Conservation (phyloP, 176 grass and related monocot species). For the Avena eriantha region DNA sequence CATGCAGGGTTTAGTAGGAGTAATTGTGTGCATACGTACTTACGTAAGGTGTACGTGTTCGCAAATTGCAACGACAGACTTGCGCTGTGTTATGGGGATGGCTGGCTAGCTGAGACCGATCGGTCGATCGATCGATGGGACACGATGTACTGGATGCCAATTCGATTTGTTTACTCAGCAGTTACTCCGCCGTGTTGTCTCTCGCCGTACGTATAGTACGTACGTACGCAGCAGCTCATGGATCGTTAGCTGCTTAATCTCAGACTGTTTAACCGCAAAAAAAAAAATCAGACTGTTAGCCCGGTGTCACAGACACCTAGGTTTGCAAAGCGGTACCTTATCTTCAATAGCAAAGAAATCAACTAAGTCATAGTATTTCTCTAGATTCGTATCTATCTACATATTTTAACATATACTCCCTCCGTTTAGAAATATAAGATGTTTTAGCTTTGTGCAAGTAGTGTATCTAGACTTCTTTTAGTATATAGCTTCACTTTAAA, state of each 20-base stretch:
- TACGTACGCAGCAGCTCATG: background rate
- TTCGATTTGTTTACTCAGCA: background rate
- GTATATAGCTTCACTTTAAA: too few species aligned
- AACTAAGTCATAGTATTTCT: too few species aligned
- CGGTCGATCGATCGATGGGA: background rate
- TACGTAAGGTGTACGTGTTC: constrained; percentile 15
- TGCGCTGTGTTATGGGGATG: background rate
- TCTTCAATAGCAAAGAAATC: too few species aligned
- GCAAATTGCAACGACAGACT: background rate
- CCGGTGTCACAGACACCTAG: too few species aligned
- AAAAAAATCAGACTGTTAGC: background rate
- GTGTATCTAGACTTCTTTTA: too few species aligned
- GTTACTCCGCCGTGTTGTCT: constrained; percentile 32
- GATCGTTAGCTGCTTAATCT: background rate
- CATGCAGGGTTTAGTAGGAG: constrained; percentile 1
- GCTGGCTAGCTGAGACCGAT: background rate
- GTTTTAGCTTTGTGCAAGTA: too few species aligned
- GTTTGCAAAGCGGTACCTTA: too few species aligned
- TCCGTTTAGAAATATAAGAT: too few species aligned
- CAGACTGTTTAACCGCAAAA: background rate
- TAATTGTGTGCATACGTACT: background rate
- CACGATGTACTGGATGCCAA: background rate
- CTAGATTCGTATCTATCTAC: too few species aligned
- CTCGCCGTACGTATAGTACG: background rate
- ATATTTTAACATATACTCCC: too few species aligned